Percentiles rank a stretch among this genome's conserved stretches.
Conservation (phyloP, 495 filamentous ascomycete species). For the Neurospora cerealis region DNA sequence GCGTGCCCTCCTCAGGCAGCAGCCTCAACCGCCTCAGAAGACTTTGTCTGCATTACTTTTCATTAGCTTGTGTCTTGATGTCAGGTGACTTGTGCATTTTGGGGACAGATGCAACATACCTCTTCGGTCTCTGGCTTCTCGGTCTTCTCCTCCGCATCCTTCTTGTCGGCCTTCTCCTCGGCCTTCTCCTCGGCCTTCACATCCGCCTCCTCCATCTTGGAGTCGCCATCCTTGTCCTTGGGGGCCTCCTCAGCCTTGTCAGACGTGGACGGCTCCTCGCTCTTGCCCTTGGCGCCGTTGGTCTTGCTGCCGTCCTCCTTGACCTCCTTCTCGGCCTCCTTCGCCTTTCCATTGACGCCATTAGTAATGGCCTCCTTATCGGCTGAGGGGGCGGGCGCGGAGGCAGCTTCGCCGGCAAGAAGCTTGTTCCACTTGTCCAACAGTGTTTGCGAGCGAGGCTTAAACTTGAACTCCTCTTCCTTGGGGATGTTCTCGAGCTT, state of each 20-base stretch:
- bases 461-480: slow-evolving; percentile 79
- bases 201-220: slow-evolving; percentile 12
- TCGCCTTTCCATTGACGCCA: slow-evolving; percentile 31
- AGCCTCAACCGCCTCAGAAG: slow-evolving; percentile 16
- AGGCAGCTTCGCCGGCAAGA: slow-evolving; percentile 43
- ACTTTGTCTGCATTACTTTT: slow-evolving; percentile 7
- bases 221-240: slow-evolving; percentile 20
- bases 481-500: slow-evolving; percentile 72
- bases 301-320: slow-evolving; percentile 34
- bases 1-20: slow-evolving; percentile 8
- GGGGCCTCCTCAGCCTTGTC: slow-evolving; percentile 19
- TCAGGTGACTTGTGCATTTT: neutral
- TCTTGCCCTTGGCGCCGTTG: slow-evolving; percentile 29
- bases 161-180: slow-evolving; percentile 8
- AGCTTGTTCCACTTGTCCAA: slow-evolving; percentile 76
- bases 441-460: slow-evolving; percentile 60
- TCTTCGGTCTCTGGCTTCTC: slow-evolving; percentile 25
- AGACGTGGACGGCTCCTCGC: slow-evolving; percentile 25
- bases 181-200: slow-evolving; percentile 15
- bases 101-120: slow-evolving; percentile 12
- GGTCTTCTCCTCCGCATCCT: slow-evolving; percentile 8
- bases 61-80: neutral
- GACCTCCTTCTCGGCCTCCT: slow-evolving; percentile 42
- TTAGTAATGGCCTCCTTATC: slow-evolving; percentile 21
- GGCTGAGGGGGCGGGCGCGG: slow-evolving; percentile 12